Conservation (phyloP, 2,329 filamentous ascomycete species). For the Endoconidiophora polonica region DNA sequence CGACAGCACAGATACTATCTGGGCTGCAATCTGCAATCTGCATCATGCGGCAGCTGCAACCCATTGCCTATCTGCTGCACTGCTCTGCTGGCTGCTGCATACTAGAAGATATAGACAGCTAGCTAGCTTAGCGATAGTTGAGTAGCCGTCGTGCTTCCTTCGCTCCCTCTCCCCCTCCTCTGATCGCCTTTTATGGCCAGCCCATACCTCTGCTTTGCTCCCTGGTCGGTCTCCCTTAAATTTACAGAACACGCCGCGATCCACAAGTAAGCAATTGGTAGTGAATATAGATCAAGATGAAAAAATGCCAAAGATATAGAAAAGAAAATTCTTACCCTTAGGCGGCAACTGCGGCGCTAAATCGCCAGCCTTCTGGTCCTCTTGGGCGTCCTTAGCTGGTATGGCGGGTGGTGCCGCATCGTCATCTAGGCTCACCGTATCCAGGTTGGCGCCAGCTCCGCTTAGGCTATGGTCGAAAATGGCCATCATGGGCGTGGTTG, state of each 20-base stretch:
- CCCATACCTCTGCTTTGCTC: too few species aligned
- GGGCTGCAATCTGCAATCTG: too few species aligned
- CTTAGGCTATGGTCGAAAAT: constrained; percentile 25
- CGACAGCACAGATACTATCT: background rate
- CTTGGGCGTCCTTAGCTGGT: constrained; percentile 6
- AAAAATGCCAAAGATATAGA: background rate
- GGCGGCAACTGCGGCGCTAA: constrained; percentile 5
- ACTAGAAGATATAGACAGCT: too few species aligned
- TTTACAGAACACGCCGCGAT: too few species aligned
- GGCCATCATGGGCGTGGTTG: constrained; percentile 11
- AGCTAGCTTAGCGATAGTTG: too few species aligned
- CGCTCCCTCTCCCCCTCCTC: too few species aligned
- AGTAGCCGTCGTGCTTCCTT: too few species aligned
- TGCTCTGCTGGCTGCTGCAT: too few species aligned
- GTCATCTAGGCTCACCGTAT: constrained; percentile 52
- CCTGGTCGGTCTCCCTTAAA: too few species aligned
- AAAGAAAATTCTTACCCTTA: constrained; percentile 7
- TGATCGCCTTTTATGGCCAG: too few species aligned
- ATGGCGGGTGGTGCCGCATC: constrained; percentile 21
- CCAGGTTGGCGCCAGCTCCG: constrained; percentile 27
- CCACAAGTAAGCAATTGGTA: background rate
- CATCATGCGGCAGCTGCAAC: too few species aligned
- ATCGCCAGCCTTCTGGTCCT: background rate
- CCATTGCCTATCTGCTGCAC: too few species aligned
- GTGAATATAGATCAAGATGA: background rate